Percentiles rank a stretch among this genome's conserved stretches.
These are phyloP conservation scores for Raphanus hybrid DNA, from an alignment of 441 rosid species.

Conservation along the genomic window DNA sequence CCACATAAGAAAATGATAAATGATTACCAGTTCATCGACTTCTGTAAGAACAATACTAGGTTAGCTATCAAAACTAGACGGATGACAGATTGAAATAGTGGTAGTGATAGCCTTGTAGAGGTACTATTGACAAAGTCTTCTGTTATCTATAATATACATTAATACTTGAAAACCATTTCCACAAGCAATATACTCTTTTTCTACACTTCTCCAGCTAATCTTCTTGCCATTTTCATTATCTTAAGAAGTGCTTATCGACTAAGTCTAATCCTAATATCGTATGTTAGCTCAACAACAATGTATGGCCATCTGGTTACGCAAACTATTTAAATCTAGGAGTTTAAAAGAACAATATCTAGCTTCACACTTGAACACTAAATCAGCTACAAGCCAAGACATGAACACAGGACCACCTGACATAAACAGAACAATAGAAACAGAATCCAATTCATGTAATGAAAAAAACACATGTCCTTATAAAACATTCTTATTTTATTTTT, in stretches of 20 bases:
- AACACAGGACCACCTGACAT: neutral
- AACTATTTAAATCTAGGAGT: neutral
- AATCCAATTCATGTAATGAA: neutral
- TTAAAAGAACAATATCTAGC: slow-evolving; percentile 3
- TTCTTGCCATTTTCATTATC: neutral
- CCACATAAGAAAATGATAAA: neutral
- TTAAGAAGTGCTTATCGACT: slow-evolving; percentile 28
- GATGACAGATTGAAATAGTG: neutral
- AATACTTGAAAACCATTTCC: slow-evolving; percentile 7
- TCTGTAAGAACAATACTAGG: neutral
- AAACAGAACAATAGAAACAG: neutral
- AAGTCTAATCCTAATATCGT: slow-evolving; percentile 13
- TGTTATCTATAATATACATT: neutral
- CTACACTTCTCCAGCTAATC: slow-evolving; percentile 23
- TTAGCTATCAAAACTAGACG: neutral
- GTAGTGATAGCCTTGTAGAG: too few species aligned
- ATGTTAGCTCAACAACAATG: slow-evolving; percentile 20
- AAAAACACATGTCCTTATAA: neutral
- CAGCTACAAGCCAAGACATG: slow-evolving; percentile 15
- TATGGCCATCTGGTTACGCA: neutral
- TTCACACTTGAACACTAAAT: too few species aligned
- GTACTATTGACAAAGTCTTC: slow-evolving; percentile 12
- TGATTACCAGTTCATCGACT: neutral
- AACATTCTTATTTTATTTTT: neutral
- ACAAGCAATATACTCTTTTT: neutral